A percentile compares a stretch with the other conserved stretches of the same genome.
These are phyloP conservation scores for Suhomyces maxii DNA, from an alignment of 1,139 yeast species.

Conservation along the genomic window DNA sequence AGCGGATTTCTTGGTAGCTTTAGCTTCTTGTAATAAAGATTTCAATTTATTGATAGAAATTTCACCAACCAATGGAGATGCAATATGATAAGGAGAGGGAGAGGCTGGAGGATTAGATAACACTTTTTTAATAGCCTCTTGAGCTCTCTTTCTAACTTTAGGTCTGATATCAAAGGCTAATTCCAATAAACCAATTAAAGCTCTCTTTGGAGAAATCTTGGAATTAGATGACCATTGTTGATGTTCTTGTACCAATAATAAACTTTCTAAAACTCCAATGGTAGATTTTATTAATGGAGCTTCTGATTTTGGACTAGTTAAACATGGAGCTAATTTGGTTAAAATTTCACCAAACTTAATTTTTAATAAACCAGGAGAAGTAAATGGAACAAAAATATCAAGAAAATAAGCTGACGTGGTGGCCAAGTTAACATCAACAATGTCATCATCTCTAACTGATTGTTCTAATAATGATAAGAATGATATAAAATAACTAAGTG, in stretches of 20 bases:
- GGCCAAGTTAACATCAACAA: constrained; percentile 63
- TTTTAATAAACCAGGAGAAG: constrained; percentile 67
- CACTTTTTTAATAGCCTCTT: constrained; percentile 71
- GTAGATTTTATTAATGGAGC: constrained; percentile 87
- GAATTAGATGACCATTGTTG: constrained; percentile 63
- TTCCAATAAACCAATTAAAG: constrained; percentile 76
- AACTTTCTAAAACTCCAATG: constrained; percentile 79
- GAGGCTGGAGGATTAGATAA: constrained; percentile 74
- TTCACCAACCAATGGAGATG: constrained; percentile 68
- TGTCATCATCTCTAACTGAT: constrained; percentile 55
- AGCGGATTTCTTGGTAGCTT: constrained; percentile 35
- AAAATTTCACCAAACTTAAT: constrained; percentile 76
- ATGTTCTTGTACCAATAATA: constrained; percentile 78
- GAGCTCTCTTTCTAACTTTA: constrained; percentile 93
- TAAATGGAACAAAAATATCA: constrained; percentile 74
- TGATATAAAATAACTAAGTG: constrained; percentile 81
- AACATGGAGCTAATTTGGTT: constrained; percentile 76
- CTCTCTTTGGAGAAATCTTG: constrained; percentile 77
- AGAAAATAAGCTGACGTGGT: constrained; percentile 78
- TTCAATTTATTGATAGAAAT: constrained; percentile 58
- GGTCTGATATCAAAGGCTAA: constrained; percentile 88
- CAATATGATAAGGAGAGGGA: constrained; percentile 79
- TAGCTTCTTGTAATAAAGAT: constrained; percentile 37
- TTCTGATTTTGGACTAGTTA: constrained; percentile 67
- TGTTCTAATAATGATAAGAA: constrained; percentile 81